Evolutionary conservation across 345 rosid genomes (phyloP).

Genomic region (Acer negundo): DNA sequence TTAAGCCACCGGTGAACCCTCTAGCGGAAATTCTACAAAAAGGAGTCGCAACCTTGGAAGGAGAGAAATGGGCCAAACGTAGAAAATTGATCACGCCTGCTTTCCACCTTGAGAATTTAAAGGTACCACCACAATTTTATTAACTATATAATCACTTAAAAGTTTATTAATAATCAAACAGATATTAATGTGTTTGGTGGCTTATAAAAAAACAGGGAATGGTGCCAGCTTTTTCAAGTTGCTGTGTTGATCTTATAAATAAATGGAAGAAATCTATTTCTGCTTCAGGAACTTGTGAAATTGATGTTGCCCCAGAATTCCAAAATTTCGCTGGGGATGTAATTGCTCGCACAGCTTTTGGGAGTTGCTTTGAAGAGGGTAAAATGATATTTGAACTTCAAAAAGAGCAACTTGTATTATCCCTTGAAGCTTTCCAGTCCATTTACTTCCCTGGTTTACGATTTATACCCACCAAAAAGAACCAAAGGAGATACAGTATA

Average conservation of each 20-base stretch:
- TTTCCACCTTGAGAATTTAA: conserved; percentile 29
- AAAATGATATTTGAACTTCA: conserved; percentile 28
- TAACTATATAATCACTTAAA: no score
- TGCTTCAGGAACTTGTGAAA: conserved; percentile 14
- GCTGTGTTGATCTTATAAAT: conserved; percentile 19
- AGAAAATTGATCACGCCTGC: conserved; percentile 26
- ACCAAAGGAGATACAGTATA: conserved; percentile 22
- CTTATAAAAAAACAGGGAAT: conserved; percentile 7
- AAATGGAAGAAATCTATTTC: conserved; percentile 10
- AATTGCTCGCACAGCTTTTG: conserved; percentile 30
- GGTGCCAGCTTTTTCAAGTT: conserved; percentile 20
- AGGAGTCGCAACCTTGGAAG: conserved; percentile 28
- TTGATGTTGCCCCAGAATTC: conserved; percentile 23
- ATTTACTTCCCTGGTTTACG: conserved; percentile 28
- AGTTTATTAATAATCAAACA: no score
- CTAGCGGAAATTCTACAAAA: conserved; percentile 16
- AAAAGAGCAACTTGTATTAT: conserved; percentile 24
- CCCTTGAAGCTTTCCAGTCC: conserved; percentile 6
- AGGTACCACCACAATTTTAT: conserved; percentile 1
- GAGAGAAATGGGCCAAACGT: conserved; percentile 29
- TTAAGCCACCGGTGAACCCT: conserved; percentile 29
- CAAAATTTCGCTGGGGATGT: conserved; percentile 19
- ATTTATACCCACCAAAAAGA: conserved; percentile 29
- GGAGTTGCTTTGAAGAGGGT: conserved; percentile 37
- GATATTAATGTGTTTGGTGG: background rate